Percentiles rank a stretch among this genome's conserved stretches.
Evolutionary conservation across 768 basidiomycete species (phyloP).

Genomic region (Phlebiopsis flavidoalba): DNA sequence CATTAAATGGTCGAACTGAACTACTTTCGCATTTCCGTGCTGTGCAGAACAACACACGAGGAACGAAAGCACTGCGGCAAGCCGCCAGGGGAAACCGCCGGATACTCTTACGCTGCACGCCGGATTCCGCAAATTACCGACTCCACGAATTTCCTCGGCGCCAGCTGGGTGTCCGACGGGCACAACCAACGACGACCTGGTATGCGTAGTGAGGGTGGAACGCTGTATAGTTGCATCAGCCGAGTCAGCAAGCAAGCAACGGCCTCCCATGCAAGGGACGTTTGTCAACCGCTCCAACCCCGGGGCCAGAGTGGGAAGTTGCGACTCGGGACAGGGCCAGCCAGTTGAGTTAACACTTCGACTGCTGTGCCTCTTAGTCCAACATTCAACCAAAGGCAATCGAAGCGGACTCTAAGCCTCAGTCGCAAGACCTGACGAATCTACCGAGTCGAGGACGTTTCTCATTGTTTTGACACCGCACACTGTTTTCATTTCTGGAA

Average conservation of each 20-base stretch:
- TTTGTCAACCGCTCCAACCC: slow-evolving; percentile 78
- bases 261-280: slow-evolving; percentile 29
- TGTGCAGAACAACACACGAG: slow-evolving; percentile 87
- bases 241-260: slow-evolving; percentile 19
- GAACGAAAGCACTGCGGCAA: slow-evolving; percentile 81
- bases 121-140: slow-evolving; percentile 28
- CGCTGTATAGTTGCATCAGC: slow-evolving; percentile 37
- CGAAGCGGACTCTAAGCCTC: slow-evolving; percentile 38
- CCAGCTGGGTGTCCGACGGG: not conserved
- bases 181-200: slow-evolving; percentile 37
- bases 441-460: not conserved
- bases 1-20: slow-evolving; percentile 98
- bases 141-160: not conserved
- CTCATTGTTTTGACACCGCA: not conserved
- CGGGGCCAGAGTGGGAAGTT: slow-evolving; percentile 43
- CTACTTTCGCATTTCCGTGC: slow-evolving; percentile 87
- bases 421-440: slow-evolving; percentile 28
- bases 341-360: slow-evolving; percentile 16
- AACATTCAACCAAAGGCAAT: slow-evolving; percentile 27
- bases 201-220: slow-evolving; percentile 59
- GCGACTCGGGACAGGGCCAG: not conserved
- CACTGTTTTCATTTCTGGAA: not conserved
- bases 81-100: slow-evolving; percentile 52
- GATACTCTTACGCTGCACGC: slow-evolving; percentile 42
- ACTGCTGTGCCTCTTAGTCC: slow-evolving; percentile 25